Evolutionary conservation across 257 asterid species (phyloP).

Genomic region (Penstemon barbatus): DNA sequence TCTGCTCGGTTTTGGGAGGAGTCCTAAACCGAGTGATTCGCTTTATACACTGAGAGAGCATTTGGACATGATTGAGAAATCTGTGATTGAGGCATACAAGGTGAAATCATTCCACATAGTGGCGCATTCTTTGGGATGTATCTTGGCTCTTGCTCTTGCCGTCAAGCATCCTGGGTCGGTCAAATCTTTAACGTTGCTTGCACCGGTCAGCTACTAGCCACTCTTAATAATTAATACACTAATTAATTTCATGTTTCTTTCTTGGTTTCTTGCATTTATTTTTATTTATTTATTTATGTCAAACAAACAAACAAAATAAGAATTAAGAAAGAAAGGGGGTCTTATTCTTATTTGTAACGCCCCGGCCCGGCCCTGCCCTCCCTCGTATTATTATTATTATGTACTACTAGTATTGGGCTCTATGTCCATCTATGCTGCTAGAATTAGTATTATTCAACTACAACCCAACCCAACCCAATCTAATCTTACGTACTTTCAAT

Average conservation of each 20-base stretch:
- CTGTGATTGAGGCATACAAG: slow-evolving; percentile 64
- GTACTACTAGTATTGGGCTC: too few relatives aligned
- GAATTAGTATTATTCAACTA: too few relatives aligned
- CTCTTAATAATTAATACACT: background rate
- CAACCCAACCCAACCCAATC: too few relatives aligned
- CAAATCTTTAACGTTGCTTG: slow-evolving; percentile 80
- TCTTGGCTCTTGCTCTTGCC: slow-evolving; percentile 87
- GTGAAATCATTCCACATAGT: slow-evolving; percentile 91
- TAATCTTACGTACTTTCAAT: too few relatives aligned
- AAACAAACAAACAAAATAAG: too few relatives aligned
- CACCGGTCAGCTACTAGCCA: slow-evolving; percentile 56
- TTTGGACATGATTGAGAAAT: slow-evolving; percentile 84
- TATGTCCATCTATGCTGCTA: too few relatives aligned
- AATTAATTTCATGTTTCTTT: background rate
- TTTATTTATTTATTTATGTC: too few relatives aligned
- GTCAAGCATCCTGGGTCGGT: slow-evolving; percentile 59
- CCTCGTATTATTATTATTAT: too few relatives aligned
- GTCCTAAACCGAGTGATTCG: slow-evolving; percentile 89
- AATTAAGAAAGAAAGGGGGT: too few relatives aligned
- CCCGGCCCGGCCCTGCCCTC: too few relatives aligned
- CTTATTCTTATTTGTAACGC: too few relatives aligned
- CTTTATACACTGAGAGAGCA: slow-evolving; percentile 81
- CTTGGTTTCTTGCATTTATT: too few relatives aligned
- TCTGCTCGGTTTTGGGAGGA: slow-evolving; percentile 86
- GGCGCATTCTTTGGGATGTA: slow-evolving; percentile 94